Evolutionary conservation across 2,329 filamentous ascomycete genomes (phyloP), one percentile per base, ranked within the genome.

Genomic region (Trichoderma afroharzianum): DNA sequence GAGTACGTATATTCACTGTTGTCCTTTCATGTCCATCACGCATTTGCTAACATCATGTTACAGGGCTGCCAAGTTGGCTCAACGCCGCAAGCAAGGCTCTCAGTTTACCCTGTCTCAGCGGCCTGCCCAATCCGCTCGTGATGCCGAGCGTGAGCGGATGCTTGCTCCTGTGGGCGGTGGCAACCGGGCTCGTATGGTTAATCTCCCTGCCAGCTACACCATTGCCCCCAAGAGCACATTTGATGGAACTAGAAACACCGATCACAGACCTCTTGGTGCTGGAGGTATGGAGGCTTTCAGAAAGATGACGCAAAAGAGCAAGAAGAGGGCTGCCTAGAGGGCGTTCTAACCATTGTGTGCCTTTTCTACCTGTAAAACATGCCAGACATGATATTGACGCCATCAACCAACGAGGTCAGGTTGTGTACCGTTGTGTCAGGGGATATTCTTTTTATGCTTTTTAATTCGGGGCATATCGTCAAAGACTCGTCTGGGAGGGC

Each of bases 251-350:
- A 82, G 83, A 53, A 83, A 81, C 4, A 80, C 84, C 6, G 87
- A 88, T 74, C 87, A 87, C 74, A 84, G 88, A 55, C 89, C 89
- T 12, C 87, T 91, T 73, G 89, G 89, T 66, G 85, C 88, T n/a
- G 85, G 85, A 73, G 89, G 89, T 72, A 83, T 88, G 79, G 89
- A 90, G 74, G 89, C 89, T 1, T 91, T 91, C 82, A 85, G 88
- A 73, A 89, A 85, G 81, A 90, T 91, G 85, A 90, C 88, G 11
- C 85, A 88, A 76, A 90, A 88, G 81, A 85, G 85, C 73, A 91
- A 90, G 83, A 88, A 88, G 82, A 77, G 77, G 74, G 74, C 75
- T 36, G 57, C 57, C 57, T 59, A 59, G 47, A 32, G 55, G 55
- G 26, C 55, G 55, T 30, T 30, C 15, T 68, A n/a, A 21, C 21